phyloP scores from a whole-genome alignment of 805 yeast species.

The Metschnikowia similis region DNA sequence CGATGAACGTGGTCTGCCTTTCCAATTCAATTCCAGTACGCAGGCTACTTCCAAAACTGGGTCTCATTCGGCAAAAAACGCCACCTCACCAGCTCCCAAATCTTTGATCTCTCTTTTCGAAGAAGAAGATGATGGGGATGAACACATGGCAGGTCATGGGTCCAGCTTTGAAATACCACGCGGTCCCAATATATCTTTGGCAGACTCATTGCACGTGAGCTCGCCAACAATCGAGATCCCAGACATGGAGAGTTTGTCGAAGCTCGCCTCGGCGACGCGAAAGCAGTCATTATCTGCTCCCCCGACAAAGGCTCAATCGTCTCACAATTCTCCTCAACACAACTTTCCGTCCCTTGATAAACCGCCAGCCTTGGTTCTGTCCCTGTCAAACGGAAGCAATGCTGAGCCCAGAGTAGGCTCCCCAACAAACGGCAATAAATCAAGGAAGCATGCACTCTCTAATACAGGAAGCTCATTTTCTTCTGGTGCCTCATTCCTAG shows the following conservation, averaged over 20 bases:
- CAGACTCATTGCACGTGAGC: conserved; percentile 20
- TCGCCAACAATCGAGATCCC: conserved; percentile 72
- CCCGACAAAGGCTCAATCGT: background rate
- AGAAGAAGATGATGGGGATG: conserved; percentile 8
- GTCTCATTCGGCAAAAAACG: background rate
- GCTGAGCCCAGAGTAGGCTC: conserved; percentile 30
- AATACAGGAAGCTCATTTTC: conserved; percentile 24
- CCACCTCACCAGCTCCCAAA: conserved; percentile 11
- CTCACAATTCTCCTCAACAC: conserved; percentile 6
- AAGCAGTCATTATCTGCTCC: conserved; percentile 5
- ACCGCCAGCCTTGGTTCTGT: conserved; percentile 41
- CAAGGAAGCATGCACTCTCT: conserved; percentile 38
- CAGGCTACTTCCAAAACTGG: conserved; percentile 1
- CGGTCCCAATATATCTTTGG: conserved; percentile 8
- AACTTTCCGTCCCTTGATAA: conserved; percentile 24
- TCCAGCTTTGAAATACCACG: conserved; percentile 10
- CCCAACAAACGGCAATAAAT: conserved; percentile 18
- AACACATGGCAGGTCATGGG: conserved; percentile 2
- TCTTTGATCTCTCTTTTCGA: conserved; percentile 16
- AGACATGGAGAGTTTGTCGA: conserved; percentile 46
- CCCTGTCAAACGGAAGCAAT: conserved; percentile 41
- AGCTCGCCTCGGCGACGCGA: conserved; percentile 15
- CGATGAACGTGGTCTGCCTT: conserved; percentile 1
- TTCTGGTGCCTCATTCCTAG: conserved; percentile 3
- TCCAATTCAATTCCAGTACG: conserved; percentile 3